Evolutionary conservation across 345 rosid species (phyloP).

Genomic region (Arabidopsis suecica): DNA sequence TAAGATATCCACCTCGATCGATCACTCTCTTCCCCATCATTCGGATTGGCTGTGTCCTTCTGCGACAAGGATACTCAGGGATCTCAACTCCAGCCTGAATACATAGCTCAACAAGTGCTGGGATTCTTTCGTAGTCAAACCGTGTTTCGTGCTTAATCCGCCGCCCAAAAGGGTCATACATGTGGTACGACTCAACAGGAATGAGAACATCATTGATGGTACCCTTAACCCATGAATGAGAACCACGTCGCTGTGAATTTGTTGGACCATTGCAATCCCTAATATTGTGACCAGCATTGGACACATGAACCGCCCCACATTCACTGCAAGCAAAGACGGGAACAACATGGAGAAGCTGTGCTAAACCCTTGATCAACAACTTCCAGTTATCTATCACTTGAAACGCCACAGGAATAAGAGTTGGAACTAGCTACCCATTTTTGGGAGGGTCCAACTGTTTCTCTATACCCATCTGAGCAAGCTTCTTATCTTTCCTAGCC

Average conservation of each 20-base stretch:
- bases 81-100: conserved; percentile 89
- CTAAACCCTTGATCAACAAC: conserved; percentile 72
- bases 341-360: conserved; percentile 75
- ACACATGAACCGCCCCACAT: conserved; percentile 85
- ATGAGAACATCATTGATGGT: conserved; percentile 70
- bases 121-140: conserved; percentile 86
- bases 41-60: conserved; percentile 74
- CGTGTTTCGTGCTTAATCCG: conserved; percentile 77
- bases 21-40: conserved; percentile 77
- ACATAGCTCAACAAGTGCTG: conserved; percentile 86
- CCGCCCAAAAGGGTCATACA: conserved; percentile 83
- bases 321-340: conserved; percentile 86
- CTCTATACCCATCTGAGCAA: conserved; percentile 82
- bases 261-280: conserved; percentile 64
- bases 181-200: conserved; percentile 90
- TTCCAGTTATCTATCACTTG: conserved; percentile 84
- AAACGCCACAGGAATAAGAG: conserved; percentile 70
- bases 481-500: conserved; percentile 68
- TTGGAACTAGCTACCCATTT: conserved; percentile 79
- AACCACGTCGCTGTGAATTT: conserved; percentile 53
- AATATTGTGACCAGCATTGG: conserved; percentile 65
- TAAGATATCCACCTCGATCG: conserved; percentile 69
- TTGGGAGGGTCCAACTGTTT: conserved; percentile 83
- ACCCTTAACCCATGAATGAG: conserved; percentile 78
- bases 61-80: conserved; percentile 80